These are phyloP conservation scores for Magnolia sinica DNA, from an alignment of 164 flowering plant genomes.

Conservation along the genomic window DNA sequence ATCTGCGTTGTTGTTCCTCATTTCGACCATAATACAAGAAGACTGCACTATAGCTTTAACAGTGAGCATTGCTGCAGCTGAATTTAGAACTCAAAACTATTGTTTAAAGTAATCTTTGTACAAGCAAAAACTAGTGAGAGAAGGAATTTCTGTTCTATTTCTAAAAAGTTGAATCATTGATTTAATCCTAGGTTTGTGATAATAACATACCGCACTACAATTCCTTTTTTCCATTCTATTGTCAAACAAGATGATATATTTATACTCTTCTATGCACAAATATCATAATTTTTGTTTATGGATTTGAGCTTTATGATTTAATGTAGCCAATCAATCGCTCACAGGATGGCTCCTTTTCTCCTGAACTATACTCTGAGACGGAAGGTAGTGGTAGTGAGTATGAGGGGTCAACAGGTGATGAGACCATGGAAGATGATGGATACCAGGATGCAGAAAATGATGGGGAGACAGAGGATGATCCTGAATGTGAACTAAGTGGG, in stretches of 20 bases:
- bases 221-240: not conserved
- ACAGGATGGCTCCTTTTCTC: conserved; percentile 59
- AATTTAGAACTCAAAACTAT: too few species aligned
- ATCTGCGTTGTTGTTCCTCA: too few species aligned
- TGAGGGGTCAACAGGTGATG: conserved; percentile 73
- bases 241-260: not conserved
- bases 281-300: not conserved
- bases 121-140: not conserved
- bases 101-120: too few species aligned
- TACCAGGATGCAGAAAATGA: conserved; percentile 36
- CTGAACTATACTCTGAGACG: conserved; percentile 64
- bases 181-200: not conserved
- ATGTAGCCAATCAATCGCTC: conserved; percentile 21
- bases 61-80: too few species aligned
- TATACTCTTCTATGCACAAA: not conserved
- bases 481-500: conserved; percentile 43
- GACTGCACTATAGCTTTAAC: not conserved
- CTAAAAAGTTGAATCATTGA: not conserved
- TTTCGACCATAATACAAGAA: not conserved
- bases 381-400: conserved; percentile 76
- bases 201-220: not conserved
- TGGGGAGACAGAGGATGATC: conserved; percentile 49
- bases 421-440: conserved; percentile 45
- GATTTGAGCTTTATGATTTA: conserved; percentile 6
- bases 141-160: not conserved